Evolutionary conservation across 2,329 filamentous ascomycete genomes (phyloP).

Genomic region (Pyrenophora tritici-repentis): DNA sequence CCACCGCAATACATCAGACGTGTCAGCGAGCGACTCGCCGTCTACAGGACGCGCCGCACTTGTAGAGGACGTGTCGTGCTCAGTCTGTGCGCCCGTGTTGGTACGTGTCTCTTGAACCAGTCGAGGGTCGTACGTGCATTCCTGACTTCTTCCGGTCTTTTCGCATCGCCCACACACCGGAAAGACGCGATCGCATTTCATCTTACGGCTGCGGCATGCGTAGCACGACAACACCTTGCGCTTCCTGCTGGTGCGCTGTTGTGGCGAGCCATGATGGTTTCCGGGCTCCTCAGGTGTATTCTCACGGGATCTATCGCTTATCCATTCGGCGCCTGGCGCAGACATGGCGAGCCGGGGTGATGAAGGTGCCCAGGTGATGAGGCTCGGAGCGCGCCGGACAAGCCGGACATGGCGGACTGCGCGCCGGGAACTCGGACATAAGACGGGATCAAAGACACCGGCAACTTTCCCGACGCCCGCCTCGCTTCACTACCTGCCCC

Average conservation of each 20-base stretch:
- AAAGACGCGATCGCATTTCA: constrained; percentile 54
- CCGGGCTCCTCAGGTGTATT: constrained; percentile 34
- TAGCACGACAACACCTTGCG: constrained; percentile 55
- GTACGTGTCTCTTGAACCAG: constrained; percentile 38
- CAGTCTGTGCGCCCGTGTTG: constrained; percentile 31
- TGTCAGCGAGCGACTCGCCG: constrained; percentile 2
- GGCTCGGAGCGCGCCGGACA: constrained; percentile 24
- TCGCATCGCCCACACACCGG: constrained; percentile 53
- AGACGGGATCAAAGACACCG: neutral
- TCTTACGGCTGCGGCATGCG: constrained; percentile 53
- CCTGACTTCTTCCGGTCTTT: constrained; percentile 50
- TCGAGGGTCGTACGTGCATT: constrained; percentile 50
- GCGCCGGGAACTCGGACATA: constrained; percentile 3
- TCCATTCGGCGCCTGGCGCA: constrained; percentile 26
- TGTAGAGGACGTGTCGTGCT: constrained; percentile 13
- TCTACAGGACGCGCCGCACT: constrained; percentile 9
- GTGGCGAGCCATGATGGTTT: constrained; percentile 28
- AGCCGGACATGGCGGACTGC: constrained; percentile 22
- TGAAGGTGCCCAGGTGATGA: constrained; percentile 1
- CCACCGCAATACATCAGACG: constrained; percentile 31
- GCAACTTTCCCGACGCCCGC: too few species aligned
- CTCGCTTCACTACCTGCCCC: too few species aligned
- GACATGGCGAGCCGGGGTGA: constrained; percentile 28
- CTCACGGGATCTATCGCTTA: constrained; percentile 36
- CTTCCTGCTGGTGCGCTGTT: constrained; percentile 50